Conservation (phyloP, 1,284 basidiomycete species). For the Ganoderma sinense region DNA sequence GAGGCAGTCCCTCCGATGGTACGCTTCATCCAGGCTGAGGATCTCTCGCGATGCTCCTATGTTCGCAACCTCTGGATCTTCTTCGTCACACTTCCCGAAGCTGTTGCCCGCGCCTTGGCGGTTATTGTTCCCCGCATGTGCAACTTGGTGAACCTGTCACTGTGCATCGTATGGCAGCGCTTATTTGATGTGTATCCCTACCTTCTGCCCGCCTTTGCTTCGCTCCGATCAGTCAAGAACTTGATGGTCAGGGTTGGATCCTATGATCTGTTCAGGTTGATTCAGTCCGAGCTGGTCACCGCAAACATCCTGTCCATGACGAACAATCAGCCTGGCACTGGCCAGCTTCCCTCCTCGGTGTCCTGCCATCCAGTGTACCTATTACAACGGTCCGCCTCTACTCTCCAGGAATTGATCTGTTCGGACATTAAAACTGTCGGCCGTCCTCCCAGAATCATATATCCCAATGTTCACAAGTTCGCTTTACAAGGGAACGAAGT, state of each 20-base stretch:
- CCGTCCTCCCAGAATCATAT: neutral
- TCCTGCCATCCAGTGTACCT: neutral
- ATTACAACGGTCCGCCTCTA: neutral
- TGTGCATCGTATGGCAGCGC: too few relatives aligned
- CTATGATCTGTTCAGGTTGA: too few relatives aligned
- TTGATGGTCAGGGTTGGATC: too few relatives aligned
- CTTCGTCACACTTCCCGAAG: neutral
- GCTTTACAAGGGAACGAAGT: neutral
- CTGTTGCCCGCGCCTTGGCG: neutral
- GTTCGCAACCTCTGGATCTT: neutral
- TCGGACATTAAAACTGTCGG: neutral
- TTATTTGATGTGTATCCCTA: too few relatives aligned
- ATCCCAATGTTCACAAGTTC: neutral
- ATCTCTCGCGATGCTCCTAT: neutral
- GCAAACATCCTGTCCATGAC: too few relatives aligned
- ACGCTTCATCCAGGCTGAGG: slow-evolving; percentile 1
- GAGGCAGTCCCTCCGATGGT: neutral
- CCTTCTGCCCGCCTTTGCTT: too few relatives aligned
- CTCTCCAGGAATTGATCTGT: neutral
- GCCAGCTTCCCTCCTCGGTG: too few relatives aligned
- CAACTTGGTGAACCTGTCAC: too few relatives aligned
- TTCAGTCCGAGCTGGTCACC: too few relatives aligned
- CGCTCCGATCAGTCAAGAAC: too few relatives aligned
- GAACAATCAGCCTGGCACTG: too few relatives aligned
- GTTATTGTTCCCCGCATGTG: neutral